Percentiles rank a stretch among this genome's conserved stretches.
Evolutionary conservation across 768 basidiomycete genomes (phyloP).

Genomic region (Pulveroboletus sp.): DNA sequence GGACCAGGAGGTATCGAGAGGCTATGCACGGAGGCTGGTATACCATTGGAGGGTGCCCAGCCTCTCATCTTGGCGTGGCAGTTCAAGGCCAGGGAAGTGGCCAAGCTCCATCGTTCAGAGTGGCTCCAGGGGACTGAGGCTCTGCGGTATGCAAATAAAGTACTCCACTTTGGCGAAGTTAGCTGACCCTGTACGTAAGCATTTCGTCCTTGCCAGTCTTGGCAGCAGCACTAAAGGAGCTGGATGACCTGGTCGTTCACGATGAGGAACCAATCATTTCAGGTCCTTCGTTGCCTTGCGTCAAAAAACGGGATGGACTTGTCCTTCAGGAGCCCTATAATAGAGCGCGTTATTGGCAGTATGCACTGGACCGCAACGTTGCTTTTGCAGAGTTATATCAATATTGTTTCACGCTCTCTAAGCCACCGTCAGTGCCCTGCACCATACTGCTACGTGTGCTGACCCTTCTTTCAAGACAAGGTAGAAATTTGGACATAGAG

Average conservation of each 20-base stretch:
- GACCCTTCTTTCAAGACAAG: conserved; percentile 41
- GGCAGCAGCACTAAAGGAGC: conserved; percentile 48
- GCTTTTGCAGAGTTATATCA: conserved; percentile 63
- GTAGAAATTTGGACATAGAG: conserved; percentile 79
- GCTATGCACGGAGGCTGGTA: conserved; percentile 64
- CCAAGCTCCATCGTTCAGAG: conserved; percentile 60
- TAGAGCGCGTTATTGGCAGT: conserved; percentile 44
- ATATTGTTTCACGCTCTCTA: conserved; percentile 68
- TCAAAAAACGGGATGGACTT: conserved; percentile 31
- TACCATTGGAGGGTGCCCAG: conserved; percentile 67
- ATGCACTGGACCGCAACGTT: conserved; percentile 43
- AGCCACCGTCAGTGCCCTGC: conserved; percentile 54
- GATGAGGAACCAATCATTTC: conserved; percentile 36
- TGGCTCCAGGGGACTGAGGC: conserved; percentile 58
- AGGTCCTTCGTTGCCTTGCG: conserved; percentile 16
- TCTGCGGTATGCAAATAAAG: conserved; percentile 36
- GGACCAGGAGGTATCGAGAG: conserved; percentile 69
- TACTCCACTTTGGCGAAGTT: not conserved
- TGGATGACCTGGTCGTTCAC: conserved; percentile 58
- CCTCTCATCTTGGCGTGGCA: conserved; percentile 78
- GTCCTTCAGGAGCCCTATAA: conserved; percentile 48
- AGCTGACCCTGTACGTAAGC: conserved; percentile 28
- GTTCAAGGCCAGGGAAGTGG: conserved; percentile 66
- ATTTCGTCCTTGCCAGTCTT: conserved; percentile 49
- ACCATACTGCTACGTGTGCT: not conserved